A percentile compares a stretch with the other conserved stretches of the same genome.
Evolutionary conservation across 2,329 filamentous ascomycete species (phyloP).

Genomic region (Thermochaetoides dissita): DNA sequence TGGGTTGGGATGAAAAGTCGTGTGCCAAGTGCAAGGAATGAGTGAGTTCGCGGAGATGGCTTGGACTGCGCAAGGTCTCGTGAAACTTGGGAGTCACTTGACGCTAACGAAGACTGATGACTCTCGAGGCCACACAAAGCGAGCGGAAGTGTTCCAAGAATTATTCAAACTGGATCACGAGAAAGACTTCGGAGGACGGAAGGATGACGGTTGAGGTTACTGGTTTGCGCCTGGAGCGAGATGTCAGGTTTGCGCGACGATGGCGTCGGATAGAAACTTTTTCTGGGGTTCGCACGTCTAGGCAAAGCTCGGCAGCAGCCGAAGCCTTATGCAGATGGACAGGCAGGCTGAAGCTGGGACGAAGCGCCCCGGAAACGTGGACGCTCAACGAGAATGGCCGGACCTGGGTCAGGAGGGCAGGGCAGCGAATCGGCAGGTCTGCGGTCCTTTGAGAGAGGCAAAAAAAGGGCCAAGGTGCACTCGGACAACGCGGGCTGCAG

Average conservation of each 20-base stretch:
- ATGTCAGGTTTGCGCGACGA: constrained; percentile 5
- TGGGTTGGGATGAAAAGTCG: not conserved
- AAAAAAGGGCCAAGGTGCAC: no score
- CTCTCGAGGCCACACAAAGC: constrained; percentile 2
- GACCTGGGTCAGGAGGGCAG: no score
- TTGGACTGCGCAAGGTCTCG: constrained; percentile 5
- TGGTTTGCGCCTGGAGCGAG: constrained; percentile 6
- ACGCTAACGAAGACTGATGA: not conserved
- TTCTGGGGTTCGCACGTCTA: not conserved
- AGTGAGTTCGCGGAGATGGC: constrained; percentile 1
- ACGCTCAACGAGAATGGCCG: no score
- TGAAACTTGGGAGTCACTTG: constrained; percentile 3
- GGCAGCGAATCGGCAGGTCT: no score
- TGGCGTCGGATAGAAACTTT: constrained; percentile 9
- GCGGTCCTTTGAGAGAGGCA: no score
- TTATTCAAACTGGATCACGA: not conserved
- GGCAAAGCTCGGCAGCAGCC: no score
- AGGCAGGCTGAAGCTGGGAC: no score
- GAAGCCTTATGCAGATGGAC: no score
- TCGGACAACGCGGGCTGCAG: no score
- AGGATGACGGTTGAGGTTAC: constrained; percentile 2
- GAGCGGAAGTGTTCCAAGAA: constrained; percentile 1
- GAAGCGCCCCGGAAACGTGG: no score
- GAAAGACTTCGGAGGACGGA: constrained; percentile 1
- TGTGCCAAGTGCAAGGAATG: constrained; percentile 2